These are phyloP conservation scores for Linderniella brevidens DNA, from an alignment of 257 asterid genomes.

Conservation along the genomic window DNA sequence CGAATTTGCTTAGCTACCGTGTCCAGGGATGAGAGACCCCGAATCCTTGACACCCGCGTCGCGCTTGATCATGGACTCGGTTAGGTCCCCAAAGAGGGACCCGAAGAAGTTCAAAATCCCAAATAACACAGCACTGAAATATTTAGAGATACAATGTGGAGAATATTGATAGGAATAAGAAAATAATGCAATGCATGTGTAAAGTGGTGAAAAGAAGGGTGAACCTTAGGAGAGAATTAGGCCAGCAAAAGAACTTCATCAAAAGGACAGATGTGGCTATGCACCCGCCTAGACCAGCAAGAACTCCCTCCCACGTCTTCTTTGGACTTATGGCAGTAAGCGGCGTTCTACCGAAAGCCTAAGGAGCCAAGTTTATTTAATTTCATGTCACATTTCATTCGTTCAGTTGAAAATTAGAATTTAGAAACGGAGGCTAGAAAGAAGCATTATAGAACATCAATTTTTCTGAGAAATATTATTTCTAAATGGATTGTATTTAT, in stretches of 20 bases:
- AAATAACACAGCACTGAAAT: slow-evolving; percentile 63
- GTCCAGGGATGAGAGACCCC: slow-evolving; percentile 96
- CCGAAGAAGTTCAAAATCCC: slow-evolving; percentile 80
- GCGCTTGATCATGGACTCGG: slow-evolving; percentile 95
- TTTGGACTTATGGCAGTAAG: slow-evolving; percentile 82
- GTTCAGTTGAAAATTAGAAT: not conserved
- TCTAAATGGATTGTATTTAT: not conserved
- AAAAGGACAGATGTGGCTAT: slow-evolving; percentile 53
- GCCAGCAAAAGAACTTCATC: slow-evolving; percentile 67
- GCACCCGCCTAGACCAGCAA: slow-evolving; percentile 80
- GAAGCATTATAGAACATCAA: not conserved
- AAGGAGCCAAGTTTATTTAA: slow-evolving; percentile 8
- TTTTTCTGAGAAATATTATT: not conserved
- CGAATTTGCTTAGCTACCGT: no score
- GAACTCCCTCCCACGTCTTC: slow-evolving; percentile 98
- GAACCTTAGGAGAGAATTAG: slow-evolving; percentile 56
- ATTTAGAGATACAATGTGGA: not conserved
- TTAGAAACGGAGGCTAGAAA: not conserved
- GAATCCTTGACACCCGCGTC: slow-evolving; percentile 99
- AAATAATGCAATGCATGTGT: no score
- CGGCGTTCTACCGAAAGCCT: slow-evolving; percentile 95
- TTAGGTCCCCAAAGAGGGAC: slow-evolving; percentile 87
- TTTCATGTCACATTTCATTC: not conserved
- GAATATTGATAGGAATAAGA: not conserved
- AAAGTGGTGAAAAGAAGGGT: not conserved